These are phyloP conservation scores for Mycena citricolor DNA, from an alignment of 1,284 basidiomycete genomes.

Conservation along the genomic window DNA sequence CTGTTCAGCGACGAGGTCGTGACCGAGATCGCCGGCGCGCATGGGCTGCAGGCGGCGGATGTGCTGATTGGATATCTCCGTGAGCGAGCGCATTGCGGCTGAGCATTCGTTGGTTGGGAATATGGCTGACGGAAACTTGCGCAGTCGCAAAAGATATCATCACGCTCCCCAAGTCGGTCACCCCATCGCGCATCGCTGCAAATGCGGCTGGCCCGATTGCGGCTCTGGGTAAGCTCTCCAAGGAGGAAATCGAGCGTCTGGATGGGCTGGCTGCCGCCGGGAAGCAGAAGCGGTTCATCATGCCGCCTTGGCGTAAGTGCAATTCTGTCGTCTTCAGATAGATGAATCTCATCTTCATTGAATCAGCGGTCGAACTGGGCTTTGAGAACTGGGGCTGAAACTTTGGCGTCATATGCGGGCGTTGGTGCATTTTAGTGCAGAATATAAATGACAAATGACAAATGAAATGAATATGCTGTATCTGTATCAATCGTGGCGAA, in stretches of 20 bases:
- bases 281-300: slow-evolving; percentile 69
- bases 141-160: slow-evolving; percentile 65
- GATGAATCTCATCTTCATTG: slow-evolving; percentile 14
- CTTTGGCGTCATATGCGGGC: too few species aligned
- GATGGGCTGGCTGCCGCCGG: slow-evolving; percentile 68
- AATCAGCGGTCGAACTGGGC: slow-evolving; percentile 63
- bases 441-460: too few species aligned
- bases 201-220: slow-evolving; percentile 61
- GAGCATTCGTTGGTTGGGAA: slow-evolving; percentile 51
- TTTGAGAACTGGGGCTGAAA: slow-evolving; percentile 59
- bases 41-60: slow-evolving; percentile 58
- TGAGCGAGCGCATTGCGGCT: slow-evolving; percentile 38
- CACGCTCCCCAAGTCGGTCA: slow-evolving; percentile 78
- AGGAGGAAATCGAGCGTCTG: slow-evolving; percentile 61
- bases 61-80: slow-evolving; percentile 68
- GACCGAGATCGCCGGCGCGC: slow-evolving; percentile 60
- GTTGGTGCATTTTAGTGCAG: too few species aligned
- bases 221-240: slow-evolving; percentile 51
- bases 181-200: slow-evolving; percentile 65
- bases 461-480: too few species aligned
- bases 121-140: slow-evolving; percentile 24
- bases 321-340: slow-evolving; percentile 2
- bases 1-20: slow-evolving; percentile 72
- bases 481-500: too few species aligned
- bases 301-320: slow-evolving; percentile 65